phyloP scores from a whole-genome alignment of 1,139 yeast species.

The Pichia cactophila region DNA sequence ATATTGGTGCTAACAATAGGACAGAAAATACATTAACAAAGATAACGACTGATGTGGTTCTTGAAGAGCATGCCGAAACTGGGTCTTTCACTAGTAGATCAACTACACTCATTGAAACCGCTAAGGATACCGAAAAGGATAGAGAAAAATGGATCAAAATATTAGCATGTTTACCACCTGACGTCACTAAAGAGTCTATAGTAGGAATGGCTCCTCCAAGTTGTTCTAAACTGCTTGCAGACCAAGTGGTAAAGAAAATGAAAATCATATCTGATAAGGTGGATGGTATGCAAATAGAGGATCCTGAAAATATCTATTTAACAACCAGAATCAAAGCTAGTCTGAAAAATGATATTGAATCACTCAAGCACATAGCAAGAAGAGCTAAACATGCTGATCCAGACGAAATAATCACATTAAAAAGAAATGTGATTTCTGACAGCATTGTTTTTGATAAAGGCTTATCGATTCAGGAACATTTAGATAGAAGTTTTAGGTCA shows the following conservation, averaged over 20 bases:
- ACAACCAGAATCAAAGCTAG: not conserved
- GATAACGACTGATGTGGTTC: constrained; percentile 36
- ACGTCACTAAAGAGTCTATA: not conserved
- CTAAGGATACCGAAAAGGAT: not conserved
- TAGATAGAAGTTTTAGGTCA: constrained; percentile 7
- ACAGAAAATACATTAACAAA: not conserved
- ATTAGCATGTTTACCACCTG: not conserved
- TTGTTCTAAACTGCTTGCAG: not conserved
- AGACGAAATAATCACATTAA: not conserved
- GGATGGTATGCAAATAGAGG: not conserved
- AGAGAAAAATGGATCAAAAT: not conserved
- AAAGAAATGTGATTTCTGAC: not conserved
- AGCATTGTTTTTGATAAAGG: not conserved
- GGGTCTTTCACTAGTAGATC: not conserved
- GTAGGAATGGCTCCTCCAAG: not conserved
- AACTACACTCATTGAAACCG: not conserved
- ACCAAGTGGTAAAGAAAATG: not conserved
- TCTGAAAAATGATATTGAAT: not conserved
- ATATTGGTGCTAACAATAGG: not conserved
- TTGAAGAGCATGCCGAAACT: constrained; percentile 37
- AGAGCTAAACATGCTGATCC: not conserved
- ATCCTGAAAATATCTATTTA: not conserved
- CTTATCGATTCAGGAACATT: not conserved
- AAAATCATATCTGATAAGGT: not conserved
- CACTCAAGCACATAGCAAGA: not conserved